Evolutionary conservation across 352 stramenopile species (phyloP).

Genomic region (Pythium phragmiticola): DNA sequence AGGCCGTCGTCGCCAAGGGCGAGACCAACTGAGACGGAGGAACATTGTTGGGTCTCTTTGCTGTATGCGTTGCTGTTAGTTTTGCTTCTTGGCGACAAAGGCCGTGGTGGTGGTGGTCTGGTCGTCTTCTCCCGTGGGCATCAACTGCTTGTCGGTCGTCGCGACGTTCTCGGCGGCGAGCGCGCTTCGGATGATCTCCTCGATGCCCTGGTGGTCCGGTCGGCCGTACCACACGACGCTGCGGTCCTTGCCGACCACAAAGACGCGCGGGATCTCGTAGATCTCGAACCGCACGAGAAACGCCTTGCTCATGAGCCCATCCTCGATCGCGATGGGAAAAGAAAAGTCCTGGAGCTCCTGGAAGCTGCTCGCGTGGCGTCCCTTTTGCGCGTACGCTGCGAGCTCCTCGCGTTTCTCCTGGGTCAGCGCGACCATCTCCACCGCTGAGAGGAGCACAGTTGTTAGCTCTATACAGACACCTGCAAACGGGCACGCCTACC

Average conservation of each 20-base stretch:
- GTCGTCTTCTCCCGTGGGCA: constrained; percentile 1
- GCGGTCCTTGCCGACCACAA: constrained; percentile 59
- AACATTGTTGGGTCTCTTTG: too few species aligned
- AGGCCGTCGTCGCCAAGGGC: constrained; percentile 30
- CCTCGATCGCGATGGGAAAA: constrained; percentile 69
- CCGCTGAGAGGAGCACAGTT: constrained; percentile 20
- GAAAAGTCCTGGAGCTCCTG: constrained; percentile 45
- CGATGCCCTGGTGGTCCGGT: constrained; percentile 32
- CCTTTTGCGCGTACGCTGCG: constrained; percentile 59
- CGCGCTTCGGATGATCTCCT: constrained; percentile 36
- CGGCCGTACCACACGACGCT: constrained; percentile 60
- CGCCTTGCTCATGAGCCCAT: constrained; percentile 69
- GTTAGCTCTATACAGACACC: neutral
- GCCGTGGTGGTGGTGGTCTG: constrained; percentile 4
- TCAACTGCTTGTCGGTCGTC: neutral
- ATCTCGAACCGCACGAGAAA: constrained; percentile 68
- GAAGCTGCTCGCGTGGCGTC: constrained; percentile 53
- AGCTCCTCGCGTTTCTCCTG: constrained; percentile 69
- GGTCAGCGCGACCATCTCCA: constrained; percentile 67
- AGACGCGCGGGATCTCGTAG: constrained; percentile 49
- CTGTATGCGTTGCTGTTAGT: neutral
- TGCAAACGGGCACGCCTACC: constrained; percentile 21
- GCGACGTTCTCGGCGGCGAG: constrained; percentile 29
- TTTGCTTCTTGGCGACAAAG: constrained; percentile 19
- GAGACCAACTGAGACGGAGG: constrained; percentile 7